A percentile compares a stretch with the other conserved stretches of the same genome.
phyloP scores from a whole-genome alignment of 495 filamentous ascomycete species.

The Penicillium manginii region DNA sequence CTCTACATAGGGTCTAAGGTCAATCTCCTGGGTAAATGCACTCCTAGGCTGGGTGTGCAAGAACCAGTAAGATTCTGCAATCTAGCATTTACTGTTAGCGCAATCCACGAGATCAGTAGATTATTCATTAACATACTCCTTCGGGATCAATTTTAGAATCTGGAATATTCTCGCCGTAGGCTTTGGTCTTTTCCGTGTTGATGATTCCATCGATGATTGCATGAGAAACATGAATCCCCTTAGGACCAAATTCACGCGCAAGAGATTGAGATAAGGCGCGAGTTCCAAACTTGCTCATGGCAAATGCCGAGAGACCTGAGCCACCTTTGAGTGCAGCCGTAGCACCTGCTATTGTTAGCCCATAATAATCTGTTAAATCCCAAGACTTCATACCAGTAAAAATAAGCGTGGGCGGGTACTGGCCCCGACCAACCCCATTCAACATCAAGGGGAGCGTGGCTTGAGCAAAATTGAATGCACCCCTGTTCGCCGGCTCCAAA shows the following conservation, averaged over 20 bases:
- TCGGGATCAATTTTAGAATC: slow-evolving; percentile 70
- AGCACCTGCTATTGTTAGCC: slow-evolving; percentile 47
- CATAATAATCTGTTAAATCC: background rate
- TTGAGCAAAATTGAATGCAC: slow-evolving; percentile 73
- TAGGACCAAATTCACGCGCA: slow-evolving; percentile 75
- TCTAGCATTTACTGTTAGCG: slow-evolving; percentile 41
- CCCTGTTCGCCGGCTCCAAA: slow-evolving; percentile 48
- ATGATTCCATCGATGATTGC: slow-evolving; percentile 77
- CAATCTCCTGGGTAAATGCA: slow-evolving; percentile 71
- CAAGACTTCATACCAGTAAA: slow-evolving; percentile 51
- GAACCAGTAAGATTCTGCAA: slow-evolving; percentile 75
- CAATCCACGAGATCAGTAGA: too few species aligned
- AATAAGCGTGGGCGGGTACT: slow-evolving; percentile 67
- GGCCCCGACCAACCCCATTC: slow-evolving; percentile 33
- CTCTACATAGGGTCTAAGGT: slow-evolving; percentile 67
- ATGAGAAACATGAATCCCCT: slow-evolving; percentile 77
- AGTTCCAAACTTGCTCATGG: slow-evolving; percentile 70
- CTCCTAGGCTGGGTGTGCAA: slow-evolving; percentile 70
- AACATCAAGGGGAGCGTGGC: slow-evolving; percentile 65
- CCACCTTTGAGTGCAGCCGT: slow-evolving; percentile 71
- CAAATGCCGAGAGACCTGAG: slow-evolving; percentile 63
- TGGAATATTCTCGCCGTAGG: slow-evolving; percentile 51
- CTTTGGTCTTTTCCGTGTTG: slow-evolving; percentile 66
- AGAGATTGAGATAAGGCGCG: slow-evolving; percentile 69
- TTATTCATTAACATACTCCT: slow-evolving; percentile 52